Evolutionary conservation across 2,329 filamentous ascomycete species (phyloP).

Genomic region (Pseudogymnoascus sp.): DNA sequence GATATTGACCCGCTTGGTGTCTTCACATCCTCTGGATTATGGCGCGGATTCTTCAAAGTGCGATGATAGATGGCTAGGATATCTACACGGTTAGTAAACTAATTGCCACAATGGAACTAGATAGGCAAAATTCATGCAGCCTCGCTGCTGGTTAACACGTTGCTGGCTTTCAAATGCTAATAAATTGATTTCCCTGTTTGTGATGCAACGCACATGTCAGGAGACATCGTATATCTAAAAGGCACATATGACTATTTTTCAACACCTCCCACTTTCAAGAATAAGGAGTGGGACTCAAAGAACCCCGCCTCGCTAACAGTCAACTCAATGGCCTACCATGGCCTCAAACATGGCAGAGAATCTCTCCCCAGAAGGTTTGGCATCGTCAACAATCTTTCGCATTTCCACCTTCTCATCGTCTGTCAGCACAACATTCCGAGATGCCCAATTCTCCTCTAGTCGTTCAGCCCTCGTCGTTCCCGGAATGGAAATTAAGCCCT

Average conservation of each 20-base stretch:
- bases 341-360: not conserved
- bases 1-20: constrained; percentile 9
- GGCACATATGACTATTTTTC: not conserved
- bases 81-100: not conserved
- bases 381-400: not conserved
- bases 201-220: not conserved
- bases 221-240: not conserved
- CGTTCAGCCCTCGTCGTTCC: constrained; percentile 35
- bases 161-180: not conserved
- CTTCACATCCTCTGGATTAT: constrained; percentile 11
- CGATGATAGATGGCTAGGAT: not conserved
- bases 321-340: not conserved
- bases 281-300: not conserved
- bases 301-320: not conserved
- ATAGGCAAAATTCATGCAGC: not conserved
- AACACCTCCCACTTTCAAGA: not conserved
- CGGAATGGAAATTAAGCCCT: constrained; percentile 41
- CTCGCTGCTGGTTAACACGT: not conserved
- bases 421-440: not conserved
- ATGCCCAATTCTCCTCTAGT: constrained; percentile 30
- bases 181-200: not conserved
- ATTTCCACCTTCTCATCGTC: not conserved
- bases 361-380: not conserved
- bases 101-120: not conserved
- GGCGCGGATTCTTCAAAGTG: constrained; percentile 6